Percentiles rank a stretch among this genome's conserved stretches.
Conservation (phyloP, 148 eudicot species). For the Gaultheria prostrata region DNA sequence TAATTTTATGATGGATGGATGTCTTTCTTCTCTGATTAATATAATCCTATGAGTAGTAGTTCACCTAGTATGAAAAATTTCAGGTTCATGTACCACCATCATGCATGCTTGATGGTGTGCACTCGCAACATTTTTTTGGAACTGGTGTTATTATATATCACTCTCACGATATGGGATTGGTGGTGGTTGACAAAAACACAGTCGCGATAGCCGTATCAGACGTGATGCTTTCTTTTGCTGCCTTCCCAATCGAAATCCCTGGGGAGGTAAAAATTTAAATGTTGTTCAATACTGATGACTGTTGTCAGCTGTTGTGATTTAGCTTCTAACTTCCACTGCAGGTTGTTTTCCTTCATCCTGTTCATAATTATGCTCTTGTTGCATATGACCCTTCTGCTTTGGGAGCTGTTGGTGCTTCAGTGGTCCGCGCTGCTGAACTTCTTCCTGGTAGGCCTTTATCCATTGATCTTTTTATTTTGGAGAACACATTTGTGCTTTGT, state of each 20-base stretch:
- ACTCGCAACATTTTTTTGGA: conserved; percentile 89
- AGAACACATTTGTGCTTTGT: too few relatives aligned
- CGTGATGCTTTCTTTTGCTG: conserved; percentile 94
- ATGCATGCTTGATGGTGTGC: conserved; percentile 97
- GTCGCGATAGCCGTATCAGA: conserved; percentile 88
- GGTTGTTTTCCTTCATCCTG: conserved; percentile 97
- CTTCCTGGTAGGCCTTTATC: conserved; percentile 72
- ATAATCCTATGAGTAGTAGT: background rate
- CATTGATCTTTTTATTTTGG: background rate
- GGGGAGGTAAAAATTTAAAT: conserved; percentile 60
- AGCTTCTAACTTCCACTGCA: conserved; percentile 28
- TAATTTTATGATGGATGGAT: background rate
- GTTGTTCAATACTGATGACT: background rate
- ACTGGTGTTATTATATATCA: conserved; percentile 91
- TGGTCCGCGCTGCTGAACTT: conserved; percentile 89
- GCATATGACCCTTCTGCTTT: conserved; percentile 91
- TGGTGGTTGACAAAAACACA: conserved; percentile 94
- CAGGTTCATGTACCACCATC: conserved; percentile 98
- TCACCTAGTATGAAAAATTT: conserved; percentile 5
- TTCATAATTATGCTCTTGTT: conserved; percentile 89
- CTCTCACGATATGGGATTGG: conserved; percentile 82
- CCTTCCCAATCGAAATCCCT: conserved; percentile 90
- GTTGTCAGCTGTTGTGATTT: conserved; percentile 13
- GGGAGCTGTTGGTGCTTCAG: conserved; percentile 75
- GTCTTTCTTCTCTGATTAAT: background rate